These are phyloP conservation scores for Mycogone perniciosa DNA, from an alignment of 2,329 filamentous ascomycete genomes.

Conservation along the genomic window DNA sequence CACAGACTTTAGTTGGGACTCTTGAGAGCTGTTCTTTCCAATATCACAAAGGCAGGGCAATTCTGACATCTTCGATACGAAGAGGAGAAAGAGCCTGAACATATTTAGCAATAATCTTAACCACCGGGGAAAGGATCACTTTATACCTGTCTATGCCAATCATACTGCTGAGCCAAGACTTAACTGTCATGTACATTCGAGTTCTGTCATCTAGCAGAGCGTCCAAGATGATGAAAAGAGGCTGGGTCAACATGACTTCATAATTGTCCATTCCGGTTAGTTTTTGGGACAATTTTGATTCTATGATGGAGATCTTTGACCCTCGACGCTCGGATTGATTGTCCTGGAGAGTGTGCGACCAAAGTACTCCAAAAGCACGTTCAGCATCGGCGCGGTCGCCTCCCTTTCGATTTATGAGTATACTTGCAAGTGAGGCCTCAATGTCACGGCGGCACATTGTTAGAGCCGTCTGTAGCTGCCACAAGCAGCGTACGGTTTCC, in stretches of 20 bases:
- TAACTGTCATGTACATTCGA: conserved; percentile 69
- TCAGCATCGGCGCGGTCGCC: conserved; percentile 48
- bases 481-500: conserved; percentile 78
- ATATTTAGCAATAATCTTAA: conserved; percentile 4
- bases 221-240: conserved; percentile 77
- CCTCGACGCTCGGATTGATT: conserved; percentile 47
- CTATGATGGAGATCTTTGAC: conserved; percentile 36
- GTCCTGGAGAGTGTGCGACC: conserved; percentile 71
- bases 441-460: conserved; percentile 63
- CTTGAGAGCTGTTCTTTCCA: conserved; percentile 13
- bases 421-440: conserved; percentile 66
- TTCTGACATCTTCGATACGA: conserved; percentile 51
- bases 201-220: conserved; percentile 65
- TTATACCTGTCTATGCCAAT: conserved; percentile 56
- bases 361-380: conserved; percentile 67
- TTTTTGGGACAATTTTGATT: conserved; percentile 31
- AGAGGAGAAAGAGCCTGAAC: conserved; percentile 52
- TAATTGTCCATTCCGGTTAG: conserved; percentile 56
- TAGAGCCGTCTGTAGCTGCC: conserved; percentile 74
- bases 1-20: conserved; percentile 6
- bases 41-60: conserved; percentile 43
- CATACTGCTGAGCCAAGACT: conserved; percentile 70
- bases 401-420: conserved; percentile 54
- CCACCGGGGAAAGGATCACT: neutral
- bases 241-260: conserved; percentile 70